Base-by-base conservation (phyloP, 768 basidiomycete genomes). In the Calocera viscosa region DNA sequence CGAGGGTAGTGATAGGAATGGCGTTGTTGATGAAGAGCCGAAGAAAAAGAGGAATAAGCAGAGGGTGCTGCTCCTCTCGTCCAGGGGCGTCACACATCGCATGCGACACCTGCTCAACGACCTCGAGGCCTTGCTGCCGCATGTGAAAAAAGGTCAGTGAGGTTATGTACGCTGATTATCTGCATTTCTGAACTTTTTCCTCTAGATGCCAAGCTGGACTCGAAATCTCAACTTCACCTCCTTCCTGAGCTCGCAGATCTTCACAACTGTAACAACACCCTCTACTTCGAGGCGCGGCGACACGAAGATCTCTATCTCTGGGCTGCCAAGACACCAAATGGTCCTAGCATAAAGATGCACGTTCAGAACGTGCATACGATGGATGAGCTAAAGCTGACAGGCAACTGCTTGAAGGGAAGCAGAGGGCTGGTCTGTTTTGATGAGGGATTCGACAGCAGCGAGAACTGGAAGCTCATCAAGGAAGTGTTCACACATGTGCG, bases 351-450 rank as follows among this genome's bases (percentile, higher is more conserved):
- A 74, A 97, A 97, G 76, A 83, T 97, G 81, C 96, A 98, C 74
- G 95, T 97, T 17, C 94, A 96, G 78, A 99, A 98, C 74, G 82
- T 95, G 66, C 96, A 99, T 76, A 99, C 96, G 47, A 98, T 98
- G 96, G 96, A 98, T 78, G 96, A 99, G 77, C 82, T 99, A 70
- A 98, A 98, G 80, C 90, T 99, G 94, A 95, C 94, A 7, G 96
- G 96, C 34, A 98, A 99, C 76, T 99, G 96, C 76, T 77, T 99
- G 71, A 96, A 95, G 77, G 96, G 96, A 19, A 91, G 90, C 73
- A 80, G 96, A 65, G 95, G 94, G 2, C 78, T 98, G 65, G 78
- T 98, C 70, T 91, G 90, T 74, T 99, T 99, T 75, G 94, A 96
- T 77, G 84, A 86, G 68, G 84, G 80, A 47, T 98, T 96, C 76